Evolutionary conservation across 495 filamentous ascomycete genomes (phyloP).

Genomic region (Patellaria atrata): DNA sequence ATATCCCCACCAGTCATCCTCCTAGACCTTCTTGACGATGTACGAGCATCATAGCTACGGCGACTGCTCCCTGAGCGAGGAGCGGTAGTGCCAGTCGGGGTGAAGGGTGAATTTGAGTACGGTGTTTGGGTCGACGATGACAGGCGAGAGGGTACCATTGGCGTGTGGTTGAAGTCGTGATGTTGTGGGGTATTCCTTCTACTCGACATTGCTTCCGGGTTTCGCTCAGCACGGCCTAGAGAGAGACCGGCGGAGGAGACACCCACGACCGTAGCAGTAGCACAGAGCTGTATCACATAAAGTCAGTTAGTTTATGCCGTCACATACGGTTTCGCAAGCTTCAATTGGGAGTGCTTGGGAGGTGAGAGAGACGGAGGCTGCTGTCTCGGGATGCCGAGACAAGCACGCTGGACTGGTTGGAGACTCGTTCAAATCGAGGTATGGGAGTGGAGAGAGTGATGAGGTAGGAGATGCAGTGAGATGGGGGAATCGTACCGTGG

Average conservation of each 20-base stretch:
- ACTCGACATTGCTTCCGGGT: conserved; percentile 6
- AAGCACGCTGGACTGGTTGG: conserved; percentile 9
- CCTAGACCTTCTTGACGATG: conserved; percentile 11
- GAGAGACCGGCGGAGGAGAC: conserved; percentile 51
- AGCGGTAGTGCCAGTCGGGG: conserved; percentile 7
- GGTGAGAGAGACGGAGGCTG: conserved; percentile 10
- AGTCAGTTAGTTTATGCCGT: conserved; percentile 15
- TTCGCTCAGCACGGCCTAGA: conserved; percentile 41
- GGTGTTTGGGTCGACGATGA: conserved; percentile 7
- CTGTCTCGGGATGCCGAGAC: conserved; percentile 6
- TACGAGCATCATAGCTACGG: conserved; percentile 14
- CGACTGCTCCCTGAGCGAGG: conserved; percentile 10
- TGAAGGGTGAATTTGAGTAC: conserved; percentile 9
- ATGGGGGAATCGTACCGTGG: conserved; percentile 15
- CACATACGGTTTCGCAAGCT: no score
- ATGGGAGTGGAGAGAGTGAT: background rate
- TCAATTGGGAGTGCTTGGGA: conserved; percentile 7
- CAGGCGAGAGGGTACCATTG: conserved; percentile 14
- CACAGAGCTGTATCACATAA: conserved; percentile 44
- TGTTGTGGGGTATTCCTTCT: conserved; percentile 18
- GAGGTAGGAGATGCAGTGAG: conserved; percentile 1
- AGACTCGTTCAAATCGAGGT: background rate
- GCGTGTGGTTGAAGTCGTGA: conserved; percentile 8
- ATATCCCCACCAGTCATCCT: conserved; percentile 15
- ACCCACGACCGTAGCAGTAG: conserved; percentile 54